These are phyloP conservation scores for Comarum palustre DNA, from an alignment of 306 rosid species.

Conservation along the genomic window DNA sequence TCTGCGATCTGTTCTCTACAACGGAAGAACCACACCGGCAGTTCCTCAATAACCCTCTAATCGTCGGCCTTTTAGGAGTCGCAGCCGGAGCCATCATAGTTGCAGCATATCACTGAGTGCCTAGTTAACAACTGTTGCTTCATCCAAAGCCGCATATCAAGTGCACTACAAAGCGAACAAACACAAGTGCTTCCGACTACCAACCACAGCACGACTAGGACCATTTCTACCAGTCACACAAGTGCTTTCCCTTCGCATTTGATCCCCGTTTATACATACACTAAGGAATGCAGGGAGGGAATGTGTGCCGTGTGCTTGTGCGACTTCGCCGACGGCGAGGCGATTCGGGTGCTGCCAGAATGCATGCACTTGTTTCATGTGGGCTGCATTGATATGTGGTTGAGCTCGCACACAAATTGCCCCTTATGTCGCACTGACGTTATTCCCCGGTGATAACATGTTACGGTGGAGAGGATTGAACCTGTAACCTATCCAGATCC, in stretches of 20 bases:
- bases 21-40: slow-evolving; percentile 1
- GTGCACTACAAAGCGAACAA: not conserved
- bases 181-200: slow-evolving; percentile 6
- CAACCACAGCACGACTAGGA: not conserved
- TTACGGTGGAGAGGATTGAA: not conserved
- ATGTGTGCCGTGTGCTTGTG: slow-evolving; percentile 24
- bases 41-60: not conserved
- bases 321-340: slow-evolving; percentile 20
- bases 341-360: slow-evolving; percentile 10
- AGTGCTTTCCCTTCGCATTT: not conserved
- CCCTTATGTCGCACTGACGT: slow-evolving; percentile 25
- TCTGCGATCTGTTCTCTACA: not conserved
- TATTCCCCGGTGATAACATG: slow-evolving; percentile 3
- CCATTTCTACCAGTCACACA: not conserved
- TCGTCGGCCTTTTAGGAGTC: slow-evolving; percentile 22
- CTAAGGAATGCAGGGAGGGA: slow-evolving; percentile 4
- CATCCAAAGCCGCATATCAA: slow-evolving; percentile 9
- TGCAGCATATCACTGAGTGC: slow-evolving; percentile 1
- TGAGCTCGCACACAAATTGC: slow-evolving; percentile 15
- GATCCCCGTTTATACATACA: slow-evolving; percentile 10
- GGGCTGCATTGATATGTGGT: slow-evolving; percentile 22
- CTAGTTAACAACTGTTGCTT: slow-evolving; percentile 9
- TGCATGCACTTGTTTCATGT: slow-evolving; percentile 29
- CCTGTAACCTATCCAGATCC: not conserved
- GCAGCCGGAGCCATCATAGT: slow-evolving; percentile 13